phyloP scores from a whole-genome alignment of 257 asterid genomes.

The Fraxinus excelsior region DNA sequence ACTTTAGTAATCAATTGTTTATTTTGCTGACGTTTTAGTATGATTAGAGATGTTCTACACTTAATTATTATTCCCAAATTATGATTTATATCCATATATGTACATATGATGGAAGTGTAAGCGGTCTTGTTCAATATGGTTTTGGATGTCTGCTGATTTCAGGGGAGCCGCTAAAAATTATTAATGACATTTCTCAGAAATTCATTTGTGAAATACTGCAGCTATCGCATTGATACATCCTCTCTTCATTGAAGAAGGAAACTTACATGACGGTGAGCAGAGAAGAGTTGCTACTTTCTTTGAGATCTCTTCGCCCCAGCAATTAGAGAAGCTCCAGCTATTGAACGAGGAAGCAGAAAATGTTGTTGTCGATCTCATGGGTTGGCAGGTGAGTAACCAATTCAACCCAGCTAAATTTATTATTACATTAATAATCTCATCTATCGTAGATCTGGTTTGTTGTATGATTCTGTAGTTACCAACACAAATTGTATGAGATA shows the following conservation, averaged over 20 bases:
- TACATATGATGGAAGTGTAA: background rate
- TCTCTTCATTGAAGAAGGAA: slow-evolving; percentile 66
- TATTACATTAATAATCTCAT: background rate
- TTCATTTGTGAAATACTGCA: slow-evolving; percentile 44
- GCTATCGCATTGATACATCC: slow-evolving; percentile 68
- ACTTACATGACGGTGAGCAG: slow-evolving; percentile 46
- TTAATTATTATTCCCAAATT: background rate
- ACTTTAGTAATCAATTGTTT: background rate
- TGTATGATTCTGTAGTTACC: slow-evolving; percentile 1
- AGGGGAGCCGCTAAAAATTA: background rate
- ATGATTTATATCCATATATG: background rate
- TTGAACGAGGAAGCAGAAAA: slow-evolving; percentile 50
- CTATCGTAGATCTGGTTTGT: background rate
- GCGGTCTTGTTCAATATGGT: background rate
- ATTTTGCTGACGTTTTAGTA: background rate
- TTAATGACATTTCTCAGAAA: background rate
- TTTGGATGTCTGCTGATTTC: background rate
- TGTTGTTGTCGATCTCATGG: slow-evolving; percentile 60
- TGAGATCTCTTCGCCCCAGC: slow-evolving; percentile 67
- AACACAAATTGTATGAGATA: background rate
- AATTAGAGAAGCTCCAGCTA: slow-evolving; percentile 59
- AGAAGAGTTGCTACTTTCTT: slow-evolving; percentile 51
- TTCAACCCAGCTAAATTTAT: background rate
- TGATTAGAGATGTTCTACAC: background rate
- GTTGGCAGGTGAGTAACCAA: slow-evolving; percentile 67